phyloP scores from a whole-genome alignment of 768 basidiomycete species.

The Dendrothele bispora region DNA sequence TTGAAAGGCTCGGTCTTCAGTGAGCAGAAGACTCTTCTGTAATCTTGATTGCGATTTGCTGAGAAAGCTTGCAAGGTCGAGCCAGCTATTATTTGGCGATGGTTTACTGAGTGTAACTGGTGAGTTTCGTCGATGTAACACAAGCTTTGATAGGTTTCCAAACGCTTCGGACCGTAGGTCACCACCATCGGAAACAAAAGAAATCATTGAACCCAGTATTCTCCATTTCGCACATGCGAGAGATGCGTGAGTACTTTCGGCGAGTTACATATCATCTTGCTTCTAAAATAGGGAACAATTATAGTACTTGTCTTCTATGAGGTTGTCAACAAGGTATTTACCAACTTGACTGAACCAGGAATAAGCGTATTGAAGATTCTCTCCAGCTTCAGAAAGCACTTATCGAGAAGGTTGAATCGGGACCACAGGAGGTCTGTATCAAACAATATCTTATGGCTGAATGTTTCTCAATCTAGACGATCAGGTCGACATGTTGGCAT shows the following conservation, averaged over 20 bases:
- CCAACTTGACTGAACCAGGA: too few species aligned
- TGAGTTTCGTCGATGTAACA: too few species aligned
- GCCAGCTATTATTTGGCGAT: not conserved
- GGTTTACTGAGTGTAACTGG: too few species aligned
- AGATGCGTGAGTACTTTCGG: slow-evolving; percentile 25
- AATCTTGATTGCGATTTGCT: not conserved
- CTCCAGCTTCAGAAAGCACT: not conserved
- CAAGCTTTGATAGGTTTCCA: too few species aligned
- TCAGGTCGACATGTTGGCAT: slow-evolving; percentile 19
- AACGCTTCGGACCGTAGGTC: too few species aligned
- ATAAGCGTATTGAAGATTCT: not conserved
- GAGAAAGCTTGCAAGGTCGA: not conserved
- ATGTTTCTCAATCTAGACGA: slow-evolving; percentile 10
- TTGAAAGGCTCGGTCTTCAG: slow-evolving; percentile 1
- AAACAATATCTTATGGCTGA: slow-evolving; percentile 19
- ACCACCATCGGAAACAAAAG: slow-evolving; percentile 30
- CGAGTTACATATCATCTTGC: too few species aligned
- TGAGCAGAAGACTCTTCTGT: not conserved
- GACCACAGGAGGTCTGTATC: slow-evolving; percentile 13
- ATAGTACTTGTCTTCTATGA: slow-evolving; percentile 1
- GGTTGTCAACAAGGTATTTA: slow-evolving; percentile 3
- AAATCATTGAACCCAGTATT: slow-evolving; percentile 37
- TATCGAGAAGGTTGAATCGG: not conserved
- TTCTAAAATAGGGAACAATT: too few species aligned
- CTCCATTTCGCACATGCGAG: slow-evolving; percentile 31